Conservation (phyloP, 1,139 yeast genomes). For the Protomyces arabidopsidicola region DNA sequence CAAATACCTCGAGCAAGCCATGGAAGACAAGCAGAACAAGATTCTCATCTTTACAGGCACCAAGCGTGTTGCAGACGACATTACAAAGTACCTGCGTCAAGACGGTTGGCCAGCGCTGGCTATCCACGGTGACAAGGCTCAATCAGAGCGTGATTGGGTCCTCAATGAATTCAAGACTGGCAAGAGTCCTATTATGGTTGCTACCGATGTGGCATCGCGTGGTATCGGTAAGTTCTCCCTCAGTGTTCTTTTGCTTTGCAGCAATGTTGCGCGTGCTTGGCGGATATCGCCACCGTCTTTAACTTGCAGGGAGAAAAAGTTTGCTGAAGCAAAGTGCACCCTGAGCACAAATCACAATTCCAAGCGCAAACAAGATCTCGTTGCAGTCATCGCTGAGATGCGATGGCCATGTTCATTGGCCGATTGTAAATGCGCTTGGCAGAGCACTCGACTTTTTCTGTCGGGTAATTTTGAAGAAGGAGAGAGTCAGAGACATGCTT, state of each 20-base stretch:
- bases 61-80: slow-evolving; percentile 95
- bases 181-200: slow-evolving; percentile 94
- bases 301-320: not conserved
- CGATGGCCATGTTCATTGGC: too few species aligned
- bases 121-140: slow-evolving; percentile 97
- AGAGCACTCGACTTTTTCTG: too few species aligned
- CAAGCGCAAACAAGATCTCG: too few species aligned
- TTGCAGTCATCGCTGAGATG: too few species aligned
- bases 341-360: too few species aligned
- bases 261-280: not conserved
- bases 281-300: not conserved
- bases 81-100: slow-evolving; percentile 82
- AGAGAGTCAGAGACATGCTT: too few species aligned
- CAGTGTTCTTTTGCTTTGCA: not conserved
- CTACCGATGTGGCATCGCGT: slow-evolving; percentile 99
- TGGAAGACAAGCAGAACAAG: slow-evolving; percentile 72
- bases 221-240: slow-evolving; percentile 82
- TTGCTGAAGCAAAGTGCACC: not conserved
- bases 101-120: slow-evolving; percentile 99
- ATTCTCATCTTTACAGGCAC: slow-evolving; percentile 86
- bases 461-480: too few species aligned
- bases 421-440: too few species aligned
- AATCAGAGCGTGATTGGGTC: slow-evolving; percentile 98
- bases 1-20: slow-evolving; percentile 78
- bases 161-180: slow-evolving; percentile 86